Evolutionary conservation across 2,329 filamentous ascomycete species (phyloP), one percentile per base, ranked within the genome.

Genomic region (Paecilomyces formosus): DNA sequence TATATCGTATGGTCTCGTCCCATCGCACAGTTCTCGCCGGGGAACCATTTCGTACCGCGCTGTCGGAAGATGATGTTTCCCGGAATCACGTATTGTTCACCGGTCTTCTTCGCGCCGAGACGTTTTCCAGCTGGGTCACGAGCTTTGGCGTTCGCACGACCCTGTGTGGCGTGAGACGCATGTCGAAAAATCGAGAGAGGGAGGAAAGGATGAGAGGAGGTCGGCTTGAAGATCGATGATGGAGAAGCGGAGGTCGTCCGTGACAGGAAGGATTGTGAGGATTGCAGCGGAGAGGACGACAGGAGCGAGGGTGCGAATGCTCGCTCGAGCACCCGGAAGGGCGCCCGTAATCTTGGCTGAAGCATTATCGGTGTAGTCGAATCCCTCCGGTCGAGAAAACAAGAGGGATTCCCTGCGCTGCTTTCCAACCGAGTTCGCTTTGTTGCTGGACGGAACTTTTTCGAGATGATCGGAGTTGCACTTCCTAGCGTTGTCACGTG

Each of bases 31-130:
- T 99, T 97, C 74, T 97, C 94, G 68, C 94, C 94, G 0, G 94
- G 88, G 74, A 88, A 93, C 94, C 94, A 99, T 69, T 87, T 85
- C 3, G 94, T 95, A 67, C 94, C 94, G 69, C 93, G 88, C 77
- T 99, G 94, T 73, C 91, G 92, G 84, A 94, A 99, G 77, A 99
- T 89, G 76, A 99, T 99, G 80, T 96, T 97, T 57, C 94, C 94
- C 3, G 92, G 89, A 59, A 96, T 88, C 35, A 99, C 94, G 74
- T 88, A 96, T 79, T 97, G 89, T 72, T 93, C 93, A 74, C 90
- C 91, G 18, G 88, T 88, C 76, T 93, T 91, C 82, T 99, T 99
- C 4, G 93, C 92, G 65, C 94, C 94, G 65, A 99, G 79, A 73
- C 96, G 91, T 79, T 96, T 96, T 67, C 88, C 88, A 1, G 87